Base-by-base conservation (phyloP, 78 protist species). In the Pigoraptor vietnamica region DNA sequence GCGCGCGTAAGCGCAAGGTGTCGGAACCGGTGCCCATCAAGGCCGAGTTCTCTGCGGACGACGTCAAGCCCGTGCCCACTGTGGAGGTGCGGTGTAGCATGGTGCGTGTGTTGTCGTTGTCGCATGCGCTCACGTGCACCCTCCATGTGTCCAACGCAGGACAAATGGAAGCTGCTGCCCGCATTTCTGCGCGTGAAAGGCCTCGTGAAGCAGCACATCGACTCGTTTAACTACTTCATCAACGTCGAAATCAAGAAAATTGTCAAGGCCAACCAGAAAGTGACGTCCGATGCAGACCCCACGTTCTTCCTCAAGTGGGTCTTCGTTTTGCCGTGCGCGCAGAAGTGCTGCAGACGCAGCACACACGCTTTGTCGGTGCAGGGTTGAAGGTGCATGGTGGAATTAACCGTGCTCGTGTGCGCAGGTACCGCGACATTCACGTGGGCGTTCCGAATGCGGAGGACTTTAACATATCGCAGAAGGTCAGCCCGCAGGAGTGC, bases 121-220 rank as follows among this genome's bases (percentile, higher is more conserved):
- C 21, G 24, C 21, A 29, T 23, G 84, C 34, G 2, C 25, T 81
- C 35, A 29, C 84, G 2, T 23, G 1, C 84, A 29, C 84, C 21
- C 84, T 81, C 34, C n/a, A 6, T 81, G 2, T 81, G 35, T 81
- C 21, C 34, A 40, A n/a, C 21, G 35, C 84, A 96, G 96, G 99
- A 99, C 82, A 98, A 98, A 90, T 99, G 99, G 99, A 89, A 91
- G 89, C 97, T 98, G 29, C 92, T 99, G 84, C 99, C 99, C 0
- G 97, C 99, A 0, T 99, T 98, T 92, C 92, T 99, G 37, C 95
- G 95, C 79, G 90, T 94, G 37, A 93, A 81, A 82, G 99, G 99
- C 23, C 95, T 99, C 56, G 98, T 98, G 37, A 89, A 93, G 92
- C 99, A 98, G 93, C 99, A 99, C 94, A 95, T 98, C 67, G 99